Percentiles rank a stretch among this genome's conserved stretches.
Conservation (phyloP, 1,284 basidiomycete genomes). For the Exsudoporus floridanus region DNA sequence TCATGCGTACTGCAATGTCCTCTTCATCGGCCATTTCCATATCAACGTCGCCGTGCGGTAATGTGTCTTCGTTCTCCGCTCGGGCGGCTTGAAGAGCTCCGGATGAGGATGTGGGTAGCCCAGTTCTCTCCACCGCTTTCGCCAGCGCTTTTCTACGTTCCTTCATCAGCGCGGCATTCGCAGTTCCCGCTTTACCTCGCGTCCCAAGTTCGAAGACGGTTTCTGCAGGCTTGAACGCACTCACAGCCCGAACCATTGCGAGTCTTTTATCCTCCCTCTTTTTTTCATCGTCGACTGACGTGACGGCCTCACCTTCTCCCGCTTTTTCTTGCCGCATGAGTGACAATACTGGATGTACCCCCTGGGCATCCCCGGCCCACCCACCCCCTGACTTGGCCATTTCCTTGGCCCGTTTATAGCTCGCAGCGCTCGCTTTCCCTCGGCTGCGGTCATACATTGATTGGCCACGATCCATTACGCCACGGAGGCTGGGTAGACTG, state of each 20-base stretch:
- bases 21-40: slow-evolving; percentile 75
- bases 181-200: slow-evolving; percentile 63
- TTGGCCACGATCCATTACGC: slow-evolving; percentile 89
- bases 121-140: slow-evolving; percentile 56
- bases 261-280: slow-evolving; percentile 59
- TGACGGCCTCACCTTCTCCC: slow-evolving; percentile 32
- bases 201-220: slow-evolving; percentile 91
- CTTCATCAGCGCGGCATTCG: slow-evolving; percentile 81
- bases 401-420: slow-evolving; percentile 87
- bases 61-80: slow-evolving; percentile 31
- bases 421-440: slow-evolving; percentile 83
- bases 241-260: slow-evolving; percentile 73
- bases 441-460: slow-evolving; percentile 93
- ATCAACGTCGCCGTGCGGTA: slow-evolving; percentile 35
- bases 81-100: slow-evolving; percentile 40
- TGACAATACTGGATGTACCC: slow-evolving; percentile 68
- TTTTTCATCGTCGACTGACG: slow-evolving; percentile 19
- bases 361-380: slow-evolving; percentile 67
- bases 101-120: slow-evolving; percentile 37
- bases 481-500: slow-evolving; percentile 70
- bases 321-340: slow-evolving; percentile 34
- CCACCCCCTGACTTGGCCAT: slow-evolving; percentile 71
- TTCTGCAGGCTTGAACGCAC: slow-evolving; percentile 82
- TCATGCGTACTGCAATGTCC: slow-evolving; percentile 62
- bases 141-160: slow-evolving; percentile 78